A percentile compares a stretch with the other conserved stretches of the same genome.
These are phyloP conservation scores for Carnegiea gigantea DNA, from an alignment of 179 eudicot genomes.

Conservation along the genomic window DNA sequence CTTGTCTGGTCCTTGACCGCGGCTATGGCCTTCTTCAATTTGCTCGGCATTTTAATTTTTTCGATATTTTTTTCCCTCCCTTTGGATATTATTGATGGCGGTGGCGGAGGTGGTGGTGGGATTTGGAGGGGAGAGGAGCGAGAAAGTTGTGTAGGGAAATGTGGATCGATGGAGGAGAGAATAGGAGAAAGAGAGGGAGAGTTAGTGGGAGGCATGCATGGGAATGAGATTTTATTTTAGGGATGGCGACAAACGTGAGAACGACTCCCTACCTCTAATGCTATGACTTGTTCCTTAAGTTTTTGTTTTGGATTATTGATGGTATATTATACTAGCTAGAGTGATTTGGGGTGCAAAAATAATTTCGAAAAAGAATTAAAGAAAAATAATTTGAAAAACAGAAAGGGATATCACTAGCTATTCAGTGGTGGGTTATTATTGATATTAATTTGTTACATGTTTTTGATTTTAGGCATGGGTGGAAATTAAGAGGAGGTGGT, in stretches of 20 bases:
- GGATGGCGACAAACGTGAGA: slow-evolving; percentile 23
- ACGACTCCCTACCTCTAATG: background rate
- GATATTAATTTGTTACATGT: no score
- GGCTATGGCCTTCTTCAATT: slow-evolving; percentile 68
- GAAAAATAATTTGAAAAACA: no score
- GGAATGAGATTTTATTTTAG: slow-evolving; percentile 15
- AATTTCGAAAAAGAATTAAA: no score
- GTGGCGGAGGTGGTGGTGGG: background rate
- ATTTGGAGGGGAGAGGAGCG: background rate
- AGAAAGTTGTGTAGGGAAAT: slow-evolving; percentile 9
- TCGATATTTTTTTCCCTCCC: background rate
- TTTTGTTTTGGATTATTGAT: background rate
- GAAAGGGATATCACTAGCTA: no score
- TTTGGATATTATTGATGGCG: background rate
- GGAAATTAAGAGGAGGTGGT: no score
- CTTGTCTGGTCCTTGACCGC: slow-evolving; percentile 91
- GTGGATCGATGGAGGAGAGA: slow-evolving; percentile 24
- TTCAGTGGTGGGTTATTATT: no score
- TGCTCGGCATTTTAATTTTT: slow-evolving; percentile 57
- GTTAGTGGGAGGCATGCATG: slow-evolving; percentile 35
- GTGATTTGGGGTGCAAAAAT: no score
- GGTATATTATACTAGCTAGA: no score
- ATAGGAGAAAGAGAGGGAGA: slow-evolving; percentile 1
- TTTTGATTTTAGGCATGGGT: no score
- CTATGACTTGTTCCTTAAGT: background rate